These are phyloP conservation scores for Angomonas ambiguus DNA, from an alignment of 208 protist genomes.

Conservation along the genomic window DNA sequence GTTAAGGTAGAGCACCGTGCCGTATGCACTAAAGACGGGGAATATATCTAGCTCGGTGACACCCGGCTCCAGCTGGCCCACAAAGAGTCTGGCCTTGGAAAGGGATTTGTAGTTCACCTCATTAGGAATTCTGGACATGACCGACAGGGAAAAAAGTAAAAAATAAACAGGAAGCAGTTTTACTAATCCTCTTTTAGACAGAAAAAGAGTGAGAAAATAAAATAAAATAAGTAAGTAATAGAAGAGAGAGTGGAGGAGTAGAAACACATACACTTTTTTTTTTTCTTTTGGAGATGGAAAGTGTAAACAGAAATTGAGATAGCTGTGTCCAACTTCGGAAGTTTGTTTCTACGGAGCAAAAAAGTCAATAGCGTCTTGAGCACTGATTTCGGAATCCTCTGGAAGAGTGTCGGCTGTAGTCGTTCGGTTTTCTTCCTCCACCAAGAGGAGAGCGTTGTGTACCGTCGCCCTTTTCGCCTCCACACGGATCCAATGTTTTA, in stretches of 20 bases:
- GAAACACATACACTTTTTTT: neutral
- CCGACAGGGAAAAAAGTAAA: neutral
- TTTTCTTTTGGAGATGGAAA: too few relatives aligned
- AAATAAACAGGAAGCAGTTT: neutral
- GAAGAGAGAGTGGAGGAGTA: neutral
- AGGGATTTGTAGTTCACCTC: neutral
- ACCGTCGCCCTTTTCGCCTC: too few relatives aligned
- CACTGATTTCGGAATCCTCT: too few relatives aligned
- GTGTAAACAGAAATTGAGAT: too few relatives aligned
- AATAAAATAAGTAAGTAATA: neutral
- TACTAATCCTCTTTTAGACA: slow-evolving; percentile 9
- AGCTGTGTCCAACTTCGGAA: too few relatives aligned
- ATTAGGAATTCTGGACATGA: neutral
- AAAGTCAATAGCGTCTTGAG: too few relatives aligned
- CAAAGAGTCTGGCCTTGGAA: slow-evolving; percentile 57
- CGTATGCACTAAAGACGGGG: slow-evolving; percentile 56
- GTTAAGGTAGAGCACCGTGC: slow-evolving; percentile 55
- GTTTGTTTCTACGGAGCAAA: too few relatives aligned
- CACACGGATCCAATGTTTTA: too few relatives aligned
- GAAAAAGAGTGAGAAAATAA: slow-evolving; percentile 34
- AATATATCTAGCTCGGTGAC: slow-evolving; percentile 58
- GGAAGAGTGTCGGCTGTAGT: too few relatives aligned
- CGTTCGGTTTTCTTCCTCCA: too few relatives aligned
- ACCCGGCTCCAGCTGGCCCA: slow-evolving; percentile 65
- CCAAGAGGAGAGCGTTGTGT: too few relatives aligned